Conservation (phyloP, 177 flowering plant species). For the Vitis hybrid region DNA sequence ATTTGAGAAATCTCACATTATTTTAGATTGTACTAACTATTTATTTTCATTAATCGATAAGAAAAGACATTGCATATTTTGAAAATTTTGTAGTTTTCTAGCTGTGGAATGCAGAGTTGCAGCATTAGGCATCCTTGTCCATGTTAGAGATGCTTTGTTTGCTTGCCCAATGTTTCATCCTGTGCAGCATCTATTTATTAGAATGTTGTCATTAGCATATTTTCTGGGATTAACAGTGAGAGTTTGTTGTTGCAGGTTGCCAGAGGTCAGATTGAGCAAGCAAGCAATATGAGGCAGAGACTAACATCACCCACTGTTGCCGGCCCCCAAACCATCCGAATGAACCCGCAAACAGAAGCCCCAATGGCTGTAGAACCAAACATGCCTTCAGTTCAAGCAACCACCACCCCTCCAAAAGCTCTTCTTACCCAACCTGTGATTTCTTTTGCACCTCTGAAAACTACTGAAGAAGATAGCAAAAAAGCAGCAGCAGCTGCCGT, state of each 20-base stretch:
- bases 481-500: conserved; percentile 84
- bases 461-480: conserved; percentile 64
- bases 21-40: no score
- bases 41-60: no score
- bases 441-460: conserved; percentile 38
- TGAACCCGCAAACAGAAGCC: conserved; percentile 24
- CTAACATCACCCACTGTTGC: conserved; percentile 26
- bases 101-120: no score
- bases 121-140: no score
- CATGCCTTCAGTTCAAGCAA: conserved; percentile 31
- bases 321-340: conserved; percentile 8
- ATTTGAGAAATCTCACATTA: no score
- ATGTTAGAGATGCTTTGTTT: no score
- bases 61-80: no score
- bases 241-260: conserved; percentile 47
- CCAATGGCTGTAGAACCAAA: conserved; percentile 22
- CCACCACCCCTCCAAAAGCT: conserved; percentile 26
- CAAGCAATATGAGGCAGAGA: conserved; percentile 34
- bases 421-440: conserved; percentile 37
- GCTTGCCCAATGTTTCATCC: no score
- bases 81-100: no score
- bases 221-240: no score
- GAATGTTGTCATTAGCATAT: no score
- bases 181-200: no score
- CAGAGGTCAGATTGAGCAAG: conserved; percentile 48